These are phyloP conservation scores for Botryobasidium botryosum DNA, from an alignment of 768 basidiomycete species.

Conservation along the genomic window DNA sequence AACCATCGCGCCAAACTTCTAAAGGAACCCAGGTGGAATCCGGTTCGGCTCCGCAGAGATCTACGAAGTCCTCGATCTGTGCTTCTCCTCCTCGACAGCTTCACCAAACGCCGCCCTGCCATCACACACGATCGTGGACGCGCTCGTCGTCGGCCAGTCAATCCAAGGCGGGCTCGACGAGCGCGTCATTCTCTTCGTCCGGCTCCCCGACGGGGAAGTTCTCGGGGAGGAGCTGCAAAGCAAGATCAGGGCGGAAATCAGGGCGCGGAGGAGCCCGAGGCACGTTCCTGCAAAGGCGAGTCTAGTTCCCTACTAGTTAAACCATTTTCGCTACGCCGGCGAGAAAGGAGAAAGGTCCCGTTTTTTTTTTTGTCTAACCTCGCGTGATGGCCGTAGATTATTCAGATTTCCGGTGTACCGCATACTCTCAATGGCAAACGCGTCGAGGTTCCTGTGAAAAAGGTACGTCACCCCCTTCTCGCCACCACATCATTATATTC, in stretches of 20 bases:
- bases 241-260: conserved; percentile 43
- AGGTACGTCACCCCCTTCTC: conserved; percentile 26
- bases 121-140: conserved; percentile 43
- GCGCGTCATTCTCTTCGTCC: conserved; percentile 59
- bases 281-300: conserved; percentile 62
- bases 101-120: conserved; percentile 20
- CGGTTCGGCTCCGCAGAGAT: conserved; percentile 69
- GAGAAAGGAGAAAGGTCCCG: not conserved
- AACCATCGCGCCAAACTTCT: not conserved
- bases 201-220: conserved; percentile 33
- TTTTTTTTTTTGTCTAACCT: not conserved
- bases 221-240: conserved; percentile 37
- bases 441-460: conserved; percentile 64
- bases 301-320: not conserved
- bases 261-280: conserved; percentile 45
- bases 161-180: conserved; percentile 51
- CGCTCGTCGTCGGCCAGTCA: conserved; percentile 53
- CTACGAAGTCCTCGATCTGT: conserved; percentile 57
- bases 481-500: not conserved
- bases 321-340: not conserved
- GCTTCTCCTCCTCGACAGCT: conserved; percentile 26
- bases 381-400: conserved; percentile 30
- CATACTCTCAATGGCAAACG: conserved; percentile 71
- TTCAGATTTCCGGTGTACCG: conserved; percentile 53
- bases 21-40: conserved; percentile 69